Base-by-base conservation (phyloP, 2,329 filamentous ascomycete genomes). In the Xylariaceae sp. region DNA sequence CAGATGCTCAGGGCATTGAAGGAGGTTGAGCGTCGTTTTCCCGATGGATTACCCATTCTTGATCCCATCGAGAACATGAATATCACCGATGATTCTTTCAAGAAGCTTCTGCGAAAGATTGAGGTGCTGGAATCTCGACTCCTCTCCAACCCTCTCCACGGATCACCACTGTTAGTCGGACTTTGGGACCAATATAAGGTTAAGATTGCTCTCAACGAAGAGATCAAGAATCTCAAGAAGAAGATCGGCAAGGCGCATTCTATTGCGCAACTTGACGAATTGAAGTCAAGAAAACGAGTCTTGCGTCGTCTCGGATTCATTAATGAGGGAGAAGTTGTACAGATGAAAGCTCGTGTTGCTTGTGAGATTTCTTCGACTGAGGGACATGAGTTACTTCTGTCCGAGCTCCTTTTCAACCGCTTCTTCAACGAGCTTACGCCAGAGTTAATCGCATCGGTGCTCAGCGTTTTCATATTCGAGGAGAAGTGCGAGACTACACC, bases 1-100 rank as follows among this genome's bases (percentile, higher is more conserved):
- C 78, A 75, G 1, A 75, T 86, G 23, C 76, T 79, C 44, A 87
- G 85, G 60, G 68, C 77, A 4, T 68, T 97, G 22, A 77, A 81
- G 34, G 92, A 97, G 66, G 84, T 95, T 14, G 80, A 87, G 67
- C 82, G 82, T 55, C 84, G 93, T 21, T 97, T 98, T 70, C 90
- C 91, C 1, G 93, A 98, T 61, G 93, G 93, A 3, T 73, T 98
- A 45, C 86, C 93, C 3, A 76, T 91, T 6, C 71, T 98, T 16
- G 93, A 98, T 60, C 93, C 93, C 0, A 85, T 98, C 32, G 91
- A 97, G 66, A 91, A 96, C 62, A 97, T 98, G 93, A 80, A 82
- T 22, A 97, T 98, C 59, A 85, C 77, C 4, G 93, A 97, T 59
- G 90, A 95, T 1, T 83, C 82, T 0, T 97, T 98, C 73, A 96